phyloP scores from a whole-genome alignment of 805 yeast species.

The Candida koratica region DNA sequence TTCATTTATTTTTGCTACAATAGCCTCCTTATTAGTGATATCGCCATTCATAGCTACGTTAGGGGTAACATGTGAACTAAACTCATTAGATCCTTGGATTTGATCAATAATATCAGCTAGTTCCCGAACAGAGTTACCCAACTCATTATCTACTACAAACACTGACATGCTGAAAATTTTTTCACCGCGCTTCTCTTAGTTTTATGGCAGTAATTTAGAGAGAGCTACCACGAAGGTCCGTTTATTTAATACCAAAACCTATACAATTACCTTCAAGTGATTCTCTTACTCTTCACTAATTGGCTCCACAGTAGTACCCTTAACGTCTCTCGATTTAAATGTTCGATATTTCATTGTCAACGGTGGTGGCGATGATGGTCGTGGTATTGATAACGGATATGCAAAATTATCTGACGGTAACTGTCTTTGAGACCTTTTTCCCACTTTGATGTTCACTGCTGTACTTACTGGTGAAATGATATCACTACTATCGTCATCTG shows the following conservation, averaged over 20 bases:
- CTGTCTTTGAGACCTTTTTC: constrained; percentile 5
- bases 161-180: constrained; percentile 29
- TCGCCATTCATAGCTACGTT: constrained; percentile 19
- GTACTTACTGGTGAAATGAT: constrained; percentile 5
- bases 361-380: constrained; percentile 14
- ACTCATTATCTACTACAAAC: constrained; percentile 41
- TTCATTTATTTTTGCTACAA: constrained; percentile 25
- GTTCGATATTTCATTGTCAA: constrained; percentile 3
- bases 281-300: constrained; percentile 21
- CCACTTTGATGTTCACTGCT: background rate
- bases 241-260: too few species aligned
- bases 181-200: constrained; percentile 2
- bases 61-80: constrained; percentile 24
- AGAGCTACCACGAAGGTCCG: background rate
- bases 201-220: background rate
- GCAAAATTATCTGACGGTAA: constrained; percentile 8
- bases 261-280: too few species aligned
- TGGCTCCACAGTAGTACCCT: constrained; percentile 3
- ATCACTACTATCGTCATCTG: constrained; percentile 33
- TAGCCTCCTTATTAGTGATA: constrained; percentile 25
- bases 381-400: constrained; percentile 5
- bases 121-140: constrained; percentile 38
- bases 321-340: background rate
- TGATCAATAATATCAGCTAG: constrained; percentile 37
- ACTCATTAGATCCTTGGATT: constrained; percentile 23